A percentile compares a stretch with the other conserved stretches of the same genome.
phyloP scores from a whole-genome alignment of 2,329 filamentous ascomycete species.

The Aspergillus awamori region DNA sequence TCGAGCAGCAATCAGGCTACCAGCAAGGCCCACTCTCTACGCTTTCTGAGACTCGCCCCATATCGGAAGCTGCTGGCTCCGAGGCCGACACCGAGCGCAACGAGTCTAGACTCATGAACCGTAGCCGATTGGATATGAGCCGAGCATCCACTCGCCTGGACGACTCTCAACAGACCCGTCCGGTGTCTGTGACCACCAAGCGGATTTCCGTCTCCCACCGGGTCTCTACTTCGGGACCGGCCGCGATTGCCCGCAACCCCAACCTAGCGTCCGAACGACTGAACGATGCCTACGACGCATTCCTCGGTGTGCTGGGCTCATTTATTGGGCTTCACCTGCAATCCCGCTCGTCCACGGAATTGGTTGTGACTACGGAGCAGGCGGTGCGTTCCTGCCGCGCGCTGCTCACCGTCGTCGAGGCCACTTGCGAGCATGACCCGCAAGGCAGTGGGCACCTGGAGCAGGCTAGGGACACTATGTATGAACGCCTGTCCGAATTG shows the following conservation, averaged over 20 bases:
- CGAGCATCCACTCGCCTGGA: constrained; percentile 32
- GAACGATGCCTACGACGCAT: constrained; percentile 78
- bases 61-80: constrained; percentile 25
- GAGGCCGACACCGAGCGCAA: constrained; percentile 33
- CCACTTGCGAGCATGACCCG: constrained; percentile 76
- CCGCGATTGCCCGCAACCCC: constrained; percentile 63
- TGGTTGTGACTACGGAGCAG: constrained; percentile 79
- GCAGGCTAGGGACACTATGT: constrained; percentile 73
- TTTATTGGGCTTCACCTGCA: constrained; percentile 94
- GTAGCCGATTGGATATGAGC: constrained; percentile 34
- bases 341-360: constrained; percentile 83
- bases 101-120: constrained; percentile 37
- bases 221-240: constrained; percentile 72
- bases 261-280: constrained; percentile 84
- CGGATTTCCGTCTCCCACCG: constrained; percentile 67
- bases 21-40: constrained; percentile 41
- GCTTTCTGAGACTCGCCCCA: constrained; percentile 42
- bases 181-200: constrained; percentile 46
- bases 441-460: constrained; percentile 68
- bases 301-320: constrained; percentile 86
- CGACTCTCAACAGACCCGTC: constrained; percentile 32
- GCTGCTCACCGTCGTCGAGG: constrained; percentile 77
- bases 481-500: constrained; percentile 75
- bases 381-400: constrained; percentile 80
- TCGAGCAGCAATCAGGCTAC: constrained; percentile 36